A percentile compares a stretch with the other conserved stretches of the same genome.
Evolutionary conservation across 345 rosid genomes (phyloP).

Genomic region (Psidium friedrichsthalianum): DNA sequence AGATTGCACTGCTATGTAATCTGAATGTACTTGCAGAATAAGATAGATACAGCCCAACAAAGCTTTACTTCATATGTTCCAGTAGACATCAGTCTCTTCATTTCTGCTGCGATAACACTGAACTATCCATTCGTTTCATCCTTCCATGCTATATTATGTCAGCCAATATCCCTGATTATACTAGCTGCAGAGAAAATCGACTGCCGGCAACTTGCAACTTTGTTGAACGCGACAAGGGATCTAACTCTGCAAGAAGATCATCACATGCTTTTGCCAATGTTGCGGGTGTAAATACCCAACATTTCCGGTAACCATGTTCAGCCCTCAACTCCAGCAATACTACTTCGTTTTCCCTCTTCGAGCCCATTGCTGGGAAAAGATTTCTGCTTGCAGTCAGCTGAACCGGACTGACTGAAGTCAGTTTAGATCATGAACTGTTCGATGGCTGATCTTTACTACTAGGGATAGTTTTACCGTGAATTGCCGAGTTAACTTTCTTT

Average conservation of each 20-base stretch:
- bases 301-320: not conserved
- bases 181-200: not conserved
- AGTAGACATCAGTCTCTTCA: not conserved
- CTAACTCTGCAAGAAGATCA: not conserved
- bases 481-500: not conserved
- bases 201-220: not conserved
- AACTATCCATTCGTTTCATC: not conserved
- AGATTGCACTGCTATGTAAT: not conserved
- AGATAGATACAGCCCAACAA: not conserved
- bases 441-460: not conserved
- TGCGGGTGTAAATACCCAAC: not conserved
- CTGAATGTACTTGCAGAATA: not conserved
- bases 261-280: not conserved
- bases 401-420: not conserved
- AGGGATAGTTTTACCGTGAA: not conserved
- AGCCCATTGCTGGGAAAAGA: not conserved
- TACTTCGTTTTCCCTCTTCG: not conserved
- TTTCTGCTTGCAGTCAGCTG: not conserved
- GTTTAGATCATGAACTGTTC: not conserved
- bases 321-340: not conserved
- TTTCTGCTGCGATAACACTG: not conserved
- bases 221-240: not conserved
- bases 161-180: not conserved
- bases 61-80: not conserved
- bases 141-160: not conserved